Percentiles rank a stretch among this genome's conserved stretches.
Evolutionary conservation across 2,329 filamentous ascomycete genomes (phyloP).

Genomic region (Chaetomiaceae sp.): DNA sequence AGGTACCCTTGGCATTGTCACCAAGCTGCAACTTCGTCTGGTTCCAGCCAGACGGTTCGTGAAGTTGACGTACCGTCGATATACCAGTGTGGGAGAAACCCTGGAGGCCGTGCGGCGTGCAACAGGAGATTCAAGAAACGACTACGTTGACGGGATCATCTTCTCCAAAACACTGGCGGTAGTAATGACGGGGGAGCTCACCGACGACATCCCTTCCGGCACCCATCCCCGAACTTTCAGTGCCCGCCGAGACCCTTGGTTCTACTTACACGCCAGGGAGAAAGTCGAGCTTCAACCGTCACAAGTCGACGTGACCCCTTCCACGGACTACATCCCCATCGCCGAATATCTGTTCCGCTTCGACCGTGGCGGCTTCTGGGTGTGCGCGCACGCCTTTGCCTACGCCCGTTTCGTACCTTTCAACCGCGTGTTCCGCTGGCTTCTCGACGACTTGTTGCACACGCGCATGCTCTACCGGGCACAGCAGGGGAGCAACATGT

Average conservation of each 20-base stretch:
- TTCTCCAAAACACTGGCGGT: conserved; percentile 50
- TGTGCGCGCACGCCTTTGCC: not conserved
- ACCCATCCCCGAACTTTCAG: conserved; percentile 39
- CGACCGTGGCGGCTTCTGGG: conserved; percentile 5
- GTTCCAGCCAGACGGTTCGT: conserved; percentile 9
- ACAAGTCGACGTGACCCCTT: no score
- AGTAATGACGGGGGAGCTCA: conserved; percentile 54
- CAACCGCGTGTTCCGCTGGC: conserved; percentile 6
- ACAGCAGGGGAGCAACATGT: not conserved
- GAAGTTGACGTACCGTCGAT: conserved; percentile 5
- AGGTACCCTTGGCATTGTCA: conserved; percentile 38
- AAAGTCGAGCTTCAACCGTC: not conserved
- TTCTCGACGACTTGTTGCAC: conserved; percentile 8
- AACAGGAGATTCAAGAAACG: conserved; percentile 25
- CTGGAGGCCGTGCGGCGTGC: not conserved
- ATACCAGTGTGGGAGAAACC: not conserved
- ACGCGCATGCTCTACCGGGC: conserved; percentile 7
- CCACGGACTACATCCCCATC: conserved; percentile 3
- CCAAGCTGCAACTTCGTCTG: conserved; percentile 9
- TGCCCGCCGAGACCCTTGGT: conserved; percentile 60
- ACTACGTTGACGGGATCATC: conserved; percentile 67
- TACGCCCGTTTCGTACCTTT: conserved; percentile 1
- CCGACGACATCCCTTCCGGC: conserved; percentile 33
- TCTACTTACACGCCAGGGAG: conserved; percentile 58
- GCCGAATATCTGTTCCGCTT: conserved; percentile 5